A percentile compares a stretch with the other conserved stretches of the same genome.
phyloP scores from a whole-genome alignment of 768 basidiomycete species.

The Strobilomyces confusus region DNA sequence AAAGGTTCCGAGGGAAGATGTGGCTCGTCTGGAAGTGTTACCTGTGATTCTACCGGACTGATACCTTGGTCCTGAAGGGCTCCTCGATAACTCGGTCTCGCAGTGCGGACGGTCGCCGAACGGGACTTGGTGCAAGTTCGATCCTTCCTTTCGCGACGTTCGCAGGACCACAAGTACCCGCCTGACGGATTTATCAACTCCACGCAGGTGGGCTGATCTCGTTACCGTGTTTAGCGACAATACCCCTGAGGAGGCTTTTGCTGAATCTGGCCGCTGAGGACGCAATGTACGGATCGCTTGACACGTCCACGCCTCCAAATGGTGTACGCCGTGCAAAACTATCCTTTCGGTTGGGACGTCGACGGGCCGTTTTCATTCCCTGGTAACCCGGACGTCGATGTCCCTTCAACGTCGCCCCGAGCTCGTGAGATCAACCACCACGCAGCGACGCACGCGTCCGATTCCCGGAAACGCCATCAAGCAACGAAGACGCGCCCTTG shows the following conservation, averaged over 20 bases:
- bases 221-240: neutral
- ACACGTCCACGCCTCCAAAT: neutral
- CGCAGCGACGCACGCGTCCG: neutral
- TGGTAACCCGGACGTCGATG: neutral
- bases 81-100: constrained; percentile 4
- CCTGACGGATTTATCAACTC: neutral
- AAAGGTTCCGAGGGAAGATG: neutral
- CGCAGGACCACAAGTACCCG: neutral
- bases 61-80: neutral
- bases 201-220: neutral
- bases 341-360: neutral
- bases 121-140: neutral
- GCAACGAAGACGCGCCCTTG: neutral
- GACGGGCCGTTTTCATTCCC: neutral
- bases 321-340: neutral
- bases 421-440: constrained; percentile 1
- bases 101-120: neutral
- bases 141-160: neutral
- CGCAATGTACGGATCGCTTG: neutral
- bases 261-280: neutral
- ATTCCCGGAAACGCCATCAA: neutral
- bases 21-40: neutral
- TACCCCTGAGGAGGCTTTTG: neutral
- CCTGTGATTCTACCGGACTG: neutral
- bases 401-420: neutral